Evolutionary conservation across 2,329 filamentous ascomycete species (phyloP), one percentile per base, ranked within the genome.

Genomic region (Alternaria tenuissima): DNA sequence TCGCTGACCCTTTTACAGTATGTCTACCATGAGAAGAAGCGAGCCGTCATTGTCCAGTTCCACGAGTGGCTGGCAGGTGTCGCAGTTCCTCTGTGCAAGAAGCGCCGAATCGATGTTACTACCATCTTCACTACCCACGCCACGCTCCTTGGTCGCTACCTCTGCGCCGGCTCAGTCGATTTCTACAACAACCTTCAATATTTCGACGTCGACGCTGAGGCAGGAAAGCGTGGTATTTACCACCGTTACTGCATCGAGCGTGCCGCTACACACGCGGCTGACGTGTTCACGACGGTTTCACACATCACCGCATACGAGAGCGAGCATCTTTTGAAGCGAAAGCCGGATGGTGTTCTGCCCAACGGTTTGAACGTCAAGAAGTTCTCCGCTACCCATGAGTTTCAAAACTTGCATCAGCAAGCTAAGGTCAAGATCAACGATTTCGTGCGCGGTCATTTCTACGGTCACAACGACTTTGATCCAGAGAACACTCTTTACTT

Each of bases 111-210:
- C 80, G 95, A 98, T 76, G 87, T 97, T 52, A 98, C 95, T 18
- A 98, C 95, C 68, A 98, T 98, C 78, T 98, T 98, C 83, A 99
- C 95, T 42, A 99, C 95, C 2, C 95, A 98, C 81, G 95, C 95
- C 24, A 98, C 95, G 6, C 87, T 99, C 11, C 88, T 99, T 49
- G 95, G 95, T 64, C 90, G 95, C 73, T 98, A 99, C 77, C 91
- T 98, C 49, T 98, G 95, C 78, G 95, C 95, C 52, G 95, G 95
- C 55, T 97, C 94, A 0, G 95, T 98, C 64, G 95, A 99, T 78
- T 98, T 99, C 78, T 99, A 99, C 86, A 99, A 98, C 84, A 97
- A 98, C 79, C 86, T 99, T 54, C 94, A 98, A 79, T 91, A 89
- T 82, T 98, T 99, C 76, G 94, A 99, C 76, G 93, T 97, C 30